phyloP scores from a whole-genome alignment of 208 protist genomes.

The Acanthamoeba triangularis region DNA sequence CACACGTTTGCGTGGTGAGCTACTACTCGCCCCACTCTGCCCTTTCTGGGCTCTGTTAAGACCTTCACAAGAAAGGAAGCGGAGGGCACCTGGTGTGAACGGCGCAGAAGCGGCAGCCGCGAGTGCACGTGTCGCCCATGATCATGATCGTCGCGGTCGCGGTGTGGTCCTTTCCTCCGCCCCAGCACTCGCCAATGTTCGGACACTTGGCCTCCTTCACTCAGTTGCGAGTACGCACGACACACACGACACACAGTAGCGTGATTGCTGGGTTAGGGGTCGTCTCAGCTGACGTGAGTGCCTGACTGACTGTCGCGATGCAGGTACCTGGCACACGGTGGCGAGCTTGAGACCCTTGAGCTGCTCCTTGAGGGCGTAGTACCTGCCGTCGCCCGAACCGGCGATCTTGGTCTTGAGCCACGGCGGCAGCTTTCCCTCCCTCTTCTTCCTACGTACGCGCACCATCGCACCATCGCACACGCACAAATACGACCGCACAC shows the following conservation, averaged over 20 bases:
- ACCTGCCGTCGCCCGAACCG: conserved; percentile 3
- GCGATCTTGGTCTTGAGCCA: conserved; percentile 61
- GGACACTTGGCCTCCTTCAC: conserved; percentile 97
- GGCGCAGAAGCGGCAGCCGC: conserved; percentile 99
- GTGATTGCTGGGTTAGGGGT: too few species aligned
- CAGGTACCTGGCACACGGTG: conserved; percentile 89
- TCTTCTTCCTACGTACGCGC: not conserved
- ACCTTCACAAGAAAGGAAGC: too few species aligned
- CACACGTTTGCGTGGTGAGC: not conserved
- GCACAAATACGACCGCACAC: too few species aligned
- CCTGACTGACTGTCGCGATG: too few species aligned
- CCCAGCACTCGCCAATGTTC: conserved; percentile 99
- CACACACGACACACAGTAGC: not conserved
- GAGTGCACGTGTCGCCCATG: conserved; percentile 98
- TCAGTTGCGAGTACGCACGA: not conserved
- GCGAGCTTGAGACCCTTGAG: conserved; percentile 78
- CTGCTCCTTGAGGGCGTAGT: conserved; percentile 76
- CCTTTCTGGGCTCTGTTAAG: too few species aligned
- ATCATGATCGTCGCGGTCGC: conserved; percentile 99
- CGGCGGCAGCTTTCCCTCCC: conserved; percentile 46
- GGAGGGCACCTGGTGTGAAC: conserved; percentile 94
- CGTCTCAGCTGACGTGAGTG: too few species aligned
- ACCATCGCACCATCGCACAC: too few species aligned
- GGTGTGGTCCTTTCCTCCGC: conserved; percentile 86
- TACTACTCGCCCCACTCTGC: not conserved